These are phyloP conservation scores for Lepraria neglecta DNA, from an alignment of 495 filamentous ascomycete species.

Conservation along the genomic window DNA sequence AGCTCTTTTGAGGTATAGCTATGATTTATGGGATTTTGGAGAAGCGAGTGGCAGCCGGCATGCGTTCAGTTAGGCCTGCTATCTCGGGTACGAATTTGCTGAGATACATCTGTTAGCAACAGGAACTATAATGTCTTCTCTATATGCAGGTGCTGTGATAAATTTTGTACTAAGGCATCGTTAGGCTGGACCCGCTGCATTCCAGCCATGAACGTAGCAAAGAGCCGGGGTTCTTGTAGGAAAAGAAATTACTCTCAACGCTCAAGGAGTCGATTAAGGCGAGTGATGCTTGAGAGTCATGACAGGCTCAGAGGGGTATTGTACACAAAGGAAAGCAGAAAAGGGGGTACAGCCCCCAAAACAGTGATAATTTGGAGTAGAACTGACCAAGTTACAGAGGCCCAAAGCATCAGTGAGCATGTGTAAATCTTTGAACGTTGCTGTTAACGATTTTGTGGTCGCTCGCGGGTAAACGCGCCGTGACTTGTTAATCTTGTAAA, in stretches of 20 bases:
- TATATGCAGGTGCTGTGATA: too few species aligned
- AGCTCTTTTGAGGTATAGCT: background rate
- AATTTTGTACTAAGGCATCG: too few species aligned
- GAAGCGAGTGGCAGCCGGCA: too few species aligned
- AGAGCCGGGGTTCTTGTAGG: too few species aligned
- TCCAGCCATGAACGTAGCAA: too few species aligned
- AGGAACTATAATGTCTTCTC: too few species aligned
- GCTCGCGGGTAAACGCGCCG: constrained; percentile 4
- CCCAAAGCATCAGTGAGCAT: background rate
- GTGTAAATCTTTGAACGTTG: background rate
- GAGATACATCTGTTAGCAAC: too few species aligned
- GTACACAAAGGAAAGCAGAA: background rate
- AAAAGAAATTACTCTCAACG: too few species aligned
- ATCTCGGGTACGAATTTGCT: too few species aligned
- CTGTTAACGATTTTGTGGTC: background rate
- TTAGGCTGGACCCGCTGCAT: too few species aligned
- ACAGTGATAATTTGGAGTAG: background rate
- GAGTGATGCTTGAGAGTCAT: background rate
- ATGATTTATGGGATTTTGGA: too few species aligned
- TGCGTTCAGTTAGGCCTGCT: too few species aligned
- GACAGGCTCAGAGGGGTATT: background rate
- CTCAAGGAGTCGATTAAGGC: background rate
- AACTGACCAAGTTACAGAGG: background rate
- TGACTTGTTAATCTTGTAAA: background rate
- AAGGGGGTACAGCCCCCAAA: background rate